Evolutionary conservation across 2,329 filamentous ascomycete species (phyloP).

Genomic region (Trichoderma semiorbis): DNA sequence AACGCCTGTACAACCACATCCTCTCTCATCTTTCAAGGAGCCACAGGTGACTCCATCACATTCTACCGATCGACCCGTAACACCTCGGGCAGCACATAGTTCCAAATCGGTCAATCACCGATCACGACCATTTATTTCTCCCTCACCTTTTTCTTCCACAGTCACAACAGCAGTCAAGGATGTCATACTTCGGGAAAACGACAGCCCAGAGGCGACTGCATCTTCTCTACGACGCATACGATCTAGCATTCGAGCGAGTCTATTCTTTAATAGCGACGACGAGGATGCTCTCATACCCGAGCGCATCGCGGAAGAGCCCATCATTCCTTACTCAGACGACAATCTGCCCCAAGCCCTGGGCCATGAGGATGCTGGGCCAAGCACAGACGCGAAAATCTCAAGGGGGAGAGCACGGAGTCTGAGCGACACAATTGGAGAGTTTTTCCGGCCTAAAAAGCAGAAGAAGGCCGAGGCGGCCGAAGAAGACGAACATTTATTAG

Average conservation of each 20-base stretch:
- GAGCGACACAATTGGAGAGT: slow-evolving; percentile 40
- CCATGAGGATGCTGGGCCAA: slow-evolving; percentile 21
- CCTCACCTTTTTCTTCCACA: slow-evolving; percentile 57
- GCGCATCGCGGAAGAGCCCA: slow-evolving; percentile 23
- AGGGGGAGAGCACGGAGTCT: slow-evolving; percentile 38
- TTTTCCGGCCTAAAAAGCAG: slow-evolving; percentile 38
- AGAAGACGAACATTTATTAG: slow-evolving; percentile 23
- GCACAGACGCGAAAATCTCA: slow-evolving; percentile 20
- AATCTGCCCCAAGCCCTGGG: slow-evolving; percentile 24
- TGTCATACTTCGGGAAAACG: slow-evolving; percentile 47
- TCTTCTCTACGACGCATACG: slow-evolving; percentile 47
- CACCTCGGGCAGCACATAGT: slow-evolving; percentile 29
- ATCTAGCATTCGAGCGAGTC: slow-evolving; percentile 50
- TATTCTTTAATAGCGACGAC: slow-evolving; percentile 50
- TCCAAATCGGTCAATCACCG: slow-evolving; percentile 32
- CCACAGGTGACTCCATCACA: slow-evolving; percentile 23
- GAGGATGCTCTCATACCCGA: slow-evolving; percentile 30
- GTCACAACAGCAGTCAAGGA: slow-evolving; percentile 57
- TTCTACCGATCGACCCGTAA: slow-evolving; percentile 27
- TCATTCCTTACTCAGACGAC: slow-evolving; percentile 27
- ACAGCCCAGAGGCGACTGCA: slow-evolving; percentile 38
- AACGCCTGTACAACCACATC: slow-evolving; percentile 29
- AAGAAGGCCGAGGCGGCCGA: slow-evolving; percentile 26
- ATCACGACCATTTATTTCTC: slow-evolving; percentile 52
- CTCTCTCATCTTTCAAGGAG: slow-evolving; percentile 34